Conservation (phyloP, 2,329 filamentous ascomycete genomes). For the Cordyceps tenuipes region DNA sequence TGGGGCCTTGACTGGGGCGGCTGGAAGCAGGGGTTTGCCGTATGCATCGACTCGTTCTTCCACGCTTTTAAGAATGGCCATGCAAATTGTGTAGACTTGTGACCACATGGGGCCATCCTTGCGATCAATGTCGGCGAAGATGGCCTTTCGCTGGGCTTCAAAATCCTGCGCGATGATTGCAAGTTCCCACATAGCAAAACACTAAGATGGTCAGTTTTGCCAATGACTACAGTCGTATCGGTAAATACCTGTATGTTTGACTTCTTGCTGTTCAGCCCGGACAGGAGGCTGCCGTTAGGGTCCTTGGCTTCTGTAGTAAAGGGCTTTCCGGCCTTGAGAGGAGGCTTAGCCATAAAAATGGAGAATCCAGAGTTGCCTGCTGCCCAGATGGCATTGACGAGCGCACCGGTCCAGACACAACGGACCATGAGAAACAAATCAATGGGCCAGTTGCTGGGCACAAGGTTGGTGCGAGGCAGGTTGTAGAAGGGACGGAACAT, state of each 20-base stretch:
- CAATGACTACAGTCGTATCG: background rate
- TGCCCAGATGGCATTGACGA: conserved; percentile 69
- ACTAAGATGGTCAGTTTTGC: background rate
- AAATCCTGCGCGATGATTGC: conserved; percentile 69
- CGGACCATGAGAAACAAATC: conserved; percentile 47
- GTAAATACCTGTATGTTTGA: conserved; percentile 57
- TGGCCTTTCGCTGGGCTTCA: conserved; percentile 64
- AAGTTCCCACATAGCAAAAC: conserved; percentile 89
- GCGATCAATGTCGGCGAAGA: conserved; percentile 83
- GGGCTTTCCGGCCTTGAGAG: conserved; percentile 75
- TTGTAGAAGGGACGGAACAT: conserved; percentile 67
- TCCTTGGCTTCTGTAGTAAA: conserved; percentile 81
- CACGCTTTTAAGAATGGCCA: conserved; percentile 60
- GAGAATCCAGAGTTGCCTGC: conserved; percentile 70
- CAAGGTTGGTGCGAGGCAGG: conserved; percentile 62
- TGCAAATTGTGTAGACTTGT: conserved; percentile 63
- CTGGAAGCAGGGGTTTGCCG: conserved; percentile 34
- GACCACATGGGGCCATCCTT: conserved; percentile 73
- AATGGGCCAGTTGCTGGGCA: conserved; percentile 49
- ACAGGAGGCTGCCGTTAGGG: conserved; percentile 81
- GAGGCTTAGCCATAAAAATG: conserved; percentile 69
- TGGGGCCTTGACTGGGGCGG: conserved; percentile 23
- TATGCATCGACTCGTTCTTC: conserved; percentile 57
- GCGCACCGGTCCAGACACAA: conserved; percentile 52
- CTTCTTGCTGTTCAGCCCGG: conserved; percentile 77